Conservation (phyloP, 352 stramenopile genomes). For the Aphanomyces invadans region DNA sequence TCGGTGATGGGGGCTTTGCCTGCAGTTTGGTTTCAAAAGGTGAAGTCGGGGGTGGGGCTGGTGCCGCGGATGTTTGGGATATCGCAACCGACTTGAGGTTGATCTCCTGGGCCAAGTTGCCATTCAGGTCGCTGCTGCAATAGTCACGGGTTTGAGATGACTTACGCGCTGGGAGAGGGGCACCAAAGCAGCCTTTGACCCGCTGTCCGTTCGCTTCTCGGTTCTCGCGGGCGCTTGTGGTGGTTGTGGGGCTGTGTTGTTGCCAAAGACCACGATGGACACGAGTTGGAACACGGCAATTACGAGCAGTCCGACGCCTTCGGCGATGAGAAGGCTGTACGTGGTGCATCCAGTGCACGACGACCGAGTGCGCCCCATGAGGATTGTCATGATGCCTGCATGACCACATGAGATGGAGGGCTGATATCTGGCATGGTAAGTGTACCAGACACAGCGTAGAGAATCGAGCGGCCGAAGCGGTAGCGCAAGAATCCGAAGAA, state of each 20-base stretch:
- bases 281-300: slow-evolving; percentile 6
- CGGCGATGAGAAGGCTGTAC: slow-evolving; percentile 16
- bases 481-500: slow-evolving; percentile 78
- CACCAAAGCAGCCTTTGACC: not conserved
- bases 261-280: slow-evolving; percentile 7
- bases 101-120: not conserved
- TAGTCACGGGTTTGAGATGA: not conserved
- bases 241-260: slow-evolving; percentile 8
- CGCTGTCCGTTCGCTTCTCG: not conserved
- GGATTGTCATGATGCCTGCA: slow-evolving; percentile 24
- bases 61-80: not conserved
- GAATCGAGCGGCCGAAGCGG: slow-evolving; percentile 43
- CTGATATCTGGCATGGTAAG: not conserved
- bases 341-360: slow-evolving; percentile 9
- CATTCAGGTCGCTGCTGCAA: not conserved
- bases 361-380: slow-evolving; percentile 14
- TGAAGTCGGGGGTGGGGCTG: not conserved
- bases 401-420: not conserved
- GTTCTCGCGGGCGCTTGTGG: not conserved
- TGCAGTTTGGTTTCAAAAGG: not conserved
- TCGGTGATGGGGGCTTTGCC: not conserved
- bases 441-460: slow-evolving; percentile 47
- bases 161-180: not conserved
- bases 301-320: slow-evolving; percentile 19
- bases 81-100: not conserved